Base-by-base conservation (phyloP, 2,329 filamentous ascomycete genomes). In the Exophiala bonariae region DNA sequence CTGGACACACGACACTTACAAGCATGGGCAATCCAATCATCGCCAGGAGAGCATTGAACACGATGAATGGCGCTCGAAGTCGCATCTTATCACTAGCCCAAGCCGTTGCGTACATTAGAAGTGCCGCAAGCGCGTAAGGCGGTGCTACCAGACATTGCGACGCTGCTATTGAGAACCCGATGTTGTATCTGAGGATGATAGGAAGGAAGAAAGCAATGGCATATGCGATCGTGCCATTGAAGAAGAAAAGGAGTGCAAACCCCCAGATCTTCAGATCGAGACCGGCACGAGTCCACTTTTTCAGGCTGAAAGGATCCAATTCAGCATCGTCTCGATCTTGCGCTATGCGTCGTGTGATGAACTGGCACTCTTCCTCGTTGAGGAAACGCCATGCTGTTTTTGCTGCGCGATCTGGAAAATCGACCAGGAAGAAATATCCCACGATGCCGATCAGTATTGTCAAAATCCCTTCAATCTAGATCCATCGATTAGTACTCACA, bases 171-270 rank as follows among this genome's bases (percentile, higher is more conserved):
- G 66, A 72, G 71, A 88, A 91, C 11, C 80, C 78, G 73, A 91
- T 79, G n/a, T 76, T 76, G 17, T 67, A 55, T 7, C 62, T 61
- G 4, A 95, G 80, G 58, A 93, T 87, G 60, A 91, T 80, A 5
- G 88, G 87, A 3, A 91, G 69, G 62, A 91, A 92, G 66, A 87
- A 92, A 2, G 86, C 85, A 7, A 93, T 77, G 0, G 87, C 82
- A 63, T 93, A 93, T 13, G 78, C 78, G 41, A 87, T 79, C 9
- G 85, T 87, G 1, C 87, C 89, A 2, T 80, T 79, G 65, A 80
- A 81, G 19, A 49, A 41, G 44, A 77, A 79, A 42, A 80, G 71
- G 56, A 73, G 49, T 0, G 74, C 77, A 47, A 78, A 81, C 2
- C 63, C 72, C 76, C 78, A 81, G 42, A 81, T 68, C 57, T 81